Base-by-base conservation (phyloP, 495 filamentous ascomycete species). In the Hypoxylon fuscum region DNA sequence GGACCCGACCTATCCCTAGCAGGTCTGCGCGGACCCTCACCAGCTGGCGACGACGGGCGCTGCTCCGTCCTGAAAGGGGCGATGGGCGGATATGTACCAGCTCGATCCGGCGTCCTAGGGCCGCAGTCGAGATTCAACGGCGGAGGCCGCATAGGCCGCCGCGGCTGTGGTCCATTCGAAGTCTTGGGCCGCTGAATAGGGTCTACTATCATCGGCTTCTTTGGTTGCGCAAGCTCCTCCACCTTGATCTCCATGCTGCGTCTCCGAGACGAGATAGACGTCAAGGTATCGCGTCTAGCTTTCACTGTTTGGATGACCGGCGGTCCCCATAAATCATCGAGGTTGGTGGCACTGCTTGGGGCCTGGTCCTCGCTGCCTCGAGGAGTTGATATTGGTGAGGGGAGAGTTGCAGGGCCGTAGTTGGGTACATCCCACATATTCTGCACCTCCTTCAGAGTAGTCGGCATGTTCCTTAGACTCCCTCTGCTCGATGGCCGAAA, bases 191-290 rank as follows among this genome's bases (percentile, higher is more conserved):
- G 50, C 21, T 59, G 43, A 15, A 15, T 15, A 3, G 34, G 21
- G 11, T 55, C 49, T 10, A 55, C 63, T 25, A 35, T 12, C 12
- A 14, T 29, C 14, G 42, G 20, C 51, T 69, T 12, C 12, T 20
- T 29, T n/a, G 42, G 20, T 48, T 69, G 69, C 44, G 73, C 77
- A 1, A 75, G 48, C 44, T 77, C 73, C 48, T 82, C 79, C n/a
- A 79, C 75, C 51, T 68, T 74, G 74, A 77, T 79, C 10, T 75
- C 74, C 45, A 81, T 44, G 42, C 79, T 82, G 9, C 72, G 70
- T 17, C 74, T 66, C 11, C 71, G 63, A 7, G 72, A 65, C 0
- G 67, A 54, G 45, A 58, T 65, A 3, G 75, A 59, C 3, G 73
- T 70, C 15, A 77, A 35, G 1, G 78, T 81, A 34, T 82, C 77